These are phyloP conservation scores for Kuraishia hungarica DNA, from an alignment of 805 yeast genomes.

Conservation along the genomic window DNA sequence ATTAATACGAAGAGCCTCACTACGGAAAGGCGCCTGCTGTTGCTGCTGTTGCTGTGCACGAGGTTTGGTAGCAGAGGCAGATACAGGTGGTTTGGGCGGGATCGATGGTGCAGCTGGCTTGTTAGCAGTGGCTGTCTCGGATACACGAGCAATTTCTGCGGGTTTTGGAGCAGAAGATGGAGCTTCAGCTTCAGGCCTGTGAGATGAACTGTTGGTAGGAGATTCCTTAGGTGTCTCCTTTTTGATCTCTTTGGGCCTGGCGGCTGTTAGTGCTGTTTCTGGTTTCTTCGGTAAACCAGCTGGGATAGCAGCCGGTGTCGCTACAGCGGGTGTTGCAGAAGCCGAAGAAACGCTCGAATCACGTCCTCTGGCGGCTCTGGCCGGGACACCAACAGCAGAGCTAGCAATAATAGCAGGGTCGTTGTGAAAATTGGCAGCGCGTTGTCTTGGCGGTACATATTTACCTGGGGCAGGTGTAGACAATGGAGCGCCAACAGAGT, in stretches of 20 bases:
- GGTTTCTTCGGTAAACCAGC: slow-evolving; percentile 3
- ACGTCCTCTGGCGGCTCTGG: background rate
- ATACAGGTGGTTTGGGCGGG: slow-evolving; percentile 14
- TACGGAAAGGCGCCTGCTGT: slow-evolving; percentile 10
- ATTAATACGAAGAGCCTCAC: slow-evolving; percentile 33
- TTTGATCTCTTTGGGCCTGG: slow-evolving; percentile 11
- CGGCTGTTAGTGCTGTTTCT: slow-evolving; percentile 15
- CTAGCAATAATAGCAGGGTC: slow-evolving; percentile 65
- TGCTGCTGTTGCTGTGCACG: slow-evolving; percentile 6
- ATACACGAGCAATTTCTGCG: background rate
- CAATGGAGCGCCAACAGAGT: slow-evolving; percentile 15
- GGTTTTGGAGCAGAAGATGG: background rate
- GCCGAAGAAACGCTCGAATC: background rate
- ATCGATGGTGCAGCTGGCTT: slow-evolving; percentile 3
- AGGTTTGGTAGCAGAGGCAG: slow-evolving; percentile 3
- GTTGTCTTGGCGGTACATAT: slow-evolving; percentile 50
- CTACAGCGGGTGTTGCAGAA: slow-evolving; percentile 2
- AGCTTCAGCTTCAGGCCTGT: background rate
- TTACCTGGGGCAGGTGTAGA: slow-evolving; percentile 23
- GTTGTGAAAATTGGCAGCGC: slow-evolving; percentile 39
- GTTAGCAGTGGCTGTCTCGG: slow-evolving; percentile 1
- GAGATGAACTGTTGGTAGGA: background rate
- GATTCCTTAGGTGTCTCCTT: background rate
- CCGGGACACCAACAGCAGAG: slow-evolving; percentile 23
- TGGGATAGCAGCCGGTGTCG: slow-evolving; percentile 3